Base-by-base conservation (phyloP, 225 moss, liverwort and hornwort genomes). In the Pseudisothecium myosuroides region DNA sequence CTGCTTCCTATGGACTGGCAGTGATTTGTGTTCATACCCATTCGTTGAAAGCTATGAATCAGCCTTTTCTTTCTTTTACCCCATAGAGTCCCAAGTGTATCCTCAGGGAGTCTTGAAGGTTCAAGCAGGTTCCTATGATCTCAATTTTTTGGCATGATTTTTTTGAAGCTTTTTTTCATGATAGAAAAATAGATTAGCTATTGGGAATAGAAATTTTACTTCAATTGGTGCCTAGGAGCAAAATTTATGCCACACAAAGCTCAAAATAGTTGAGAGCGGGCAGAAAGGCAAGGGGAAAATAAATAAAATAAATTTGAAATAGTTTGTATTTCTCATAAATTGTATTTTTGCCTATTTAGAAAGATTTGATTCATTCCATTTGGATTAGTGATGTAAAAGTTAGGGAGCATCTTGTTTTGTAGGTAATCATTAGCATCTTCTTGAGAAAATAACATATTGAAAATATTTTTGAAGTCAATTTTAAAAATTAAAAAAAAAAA, bases 231-330 rank as follows among this genome's bases (percentile, higher is more conserved):
- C 2, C 6, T 1, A 0, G 10, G 37, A 78, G 13, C 10, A 26
- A 37, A 54, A 78, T 10, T 78, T n/a, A 26, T n/a, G 55, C 4
- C 56, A 56, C 24, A 17, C 4, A 3, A 58, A 58, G 27, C 4
- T 39, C 27, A 27, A 79, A 79, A 58, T 56, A 27, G n/a, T n/a
- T 0, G 17, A 79, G n/a, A 56, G 24, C 0, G 1, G 2, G n/a
- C 0, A 22, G 1, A 23, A 54, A 37, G 17, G 11, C 1, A 20
- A 3, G 16, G 16, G 4, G 2, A 1, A 13, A 68, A n/a, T 4
- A 14, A 34, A 7, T 0, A 1, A 13, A 22, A 7, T 0, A 13
- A 37, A 14, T 0, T 56, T 4, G 16, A 56, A 56, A 56, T n/a
- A 26, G 10, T 4, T 55, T 14, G 24, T 9, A 6, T 37, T 78